phyloP scores from a whole-genome alignment of 176 grass and related monocot genomes.

The Cymbopogon citratus region DNA sequence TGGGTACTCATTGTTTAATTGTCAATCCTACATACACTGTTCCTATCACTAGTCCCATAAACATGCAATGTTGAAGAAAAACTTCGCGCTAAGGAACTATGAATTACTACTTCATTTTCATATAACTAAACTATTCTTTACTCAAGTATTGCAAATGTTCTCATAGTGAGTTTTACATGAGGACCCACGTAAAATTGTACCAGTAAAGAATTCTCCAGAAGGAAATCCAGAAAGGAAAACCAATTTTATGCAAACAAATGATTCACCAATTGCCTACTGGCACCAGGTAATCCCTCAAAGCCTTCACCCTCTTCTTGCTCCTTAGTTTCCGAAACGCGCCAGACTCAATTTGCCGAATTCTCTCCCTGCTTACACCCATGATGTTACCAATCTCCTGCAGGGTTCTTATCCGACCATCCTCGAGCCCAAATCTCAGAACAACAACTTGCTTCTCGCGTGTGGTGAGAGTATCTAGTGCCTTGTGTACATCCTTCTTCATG shows the following conservation, averaged over 20 bases:
- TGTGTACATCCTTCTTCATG: conserved; percentile 61
- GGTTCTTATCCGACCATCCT: conserved; percentile 67
- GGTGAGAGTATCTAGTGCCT: conserved; percentile 51
- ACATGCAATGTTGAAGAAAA: too few species aligned
- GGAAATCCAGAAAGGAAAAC: background rate
- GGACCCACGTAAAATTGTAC: background rate
- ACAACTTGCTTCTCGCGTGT: conserved; percentile 59
- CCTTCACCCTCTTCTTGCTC: conserved; percentile 38
- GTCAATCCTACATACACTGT: too few species aligned
- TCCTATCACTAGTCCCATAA: too few species aligned
- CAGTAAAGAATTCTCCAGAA: conserved; percentile 28
- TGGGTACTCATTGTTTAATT: too few species aligned
- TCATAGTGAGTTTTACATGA: conserved; percentile 4
- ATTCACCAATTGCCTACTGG: conserved; percentile 53
- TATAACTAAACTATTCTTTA: background rate
- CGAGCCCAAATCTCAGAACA: conserved; percentile 62
- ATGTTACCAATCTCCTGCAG: conserved; percentile 85
- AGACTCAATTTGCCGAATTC: conserved; percentile 76
- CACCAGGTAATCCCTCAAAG: conserved; percentile 45
- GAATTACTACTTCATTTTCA: background rate
- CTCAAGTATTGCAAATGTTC: background rate
- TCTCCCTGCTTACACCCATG: conserved; percentile 80
- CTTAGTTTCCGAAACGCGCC: conserved; percentile 72
- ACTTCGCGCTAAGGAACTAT: background rate
- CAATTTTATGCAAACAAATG: background rate